phyloP scores from a whole-genome alignment of 352 stramenopile genomes.

The Globisporangium iwayamae region DNA sequence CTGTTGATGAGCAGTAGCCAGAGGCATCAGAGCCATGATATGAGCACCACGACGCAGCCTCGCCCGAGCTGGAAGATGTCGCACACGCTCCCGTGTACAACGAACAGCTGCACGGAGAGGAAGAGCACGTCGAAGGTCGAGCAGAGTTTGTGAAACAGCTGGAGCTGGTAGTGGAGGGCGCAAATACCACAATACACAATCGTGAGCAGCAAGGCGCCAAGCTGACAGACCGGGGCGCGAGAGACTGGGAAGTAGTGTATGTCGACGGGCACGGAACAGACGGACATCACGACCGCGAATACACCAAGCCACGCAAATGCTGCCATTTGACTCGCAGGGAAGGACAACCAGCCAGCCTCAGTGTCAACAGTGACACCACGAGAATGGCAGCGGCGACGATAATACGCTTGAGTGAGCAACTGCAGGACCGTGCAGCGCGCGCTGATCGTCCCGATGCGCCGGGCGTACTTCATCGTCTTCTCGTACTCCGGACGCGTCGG shows the following conservation, averaged over 20 bases:
- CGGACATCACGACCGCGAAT: neutral
- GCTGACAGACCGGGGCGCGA: neutral
- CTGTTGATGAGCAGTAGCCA: constrained; percentile 20
- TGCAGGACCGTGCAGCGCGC: neutral
- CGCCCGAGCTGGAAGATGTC: constrained; percentile 18
- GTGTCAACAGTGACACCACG: neutral
- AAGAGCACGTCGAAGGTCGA: constrained; percentile 29
- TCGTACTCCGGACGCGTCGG: neutral
- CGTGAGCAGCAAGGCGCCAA: constrained; percentile 1
- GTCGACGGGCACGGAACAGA: neutral
- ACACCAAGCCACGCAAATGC: neutral
- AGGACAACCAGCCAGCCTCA: neutral
- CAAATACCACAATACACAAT: neutral
- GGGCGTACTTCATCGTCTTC: constrained; percentile 11
- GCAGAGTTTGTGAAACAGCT: constrained; percentile 8
- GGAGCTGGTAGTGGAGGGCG: constrained; percentile 8
- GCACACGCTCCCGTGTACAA: constrained; percentile 17
- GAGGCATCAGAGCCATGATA: constrained; percentile 22
- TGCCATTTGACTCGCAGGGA: neutral
- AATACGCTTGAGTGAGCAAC: neutral
- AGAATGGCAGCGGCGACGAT: neutral
- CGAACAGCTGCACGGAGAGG: constrained; percentile 20
- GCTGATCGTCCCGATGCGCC: neutral
- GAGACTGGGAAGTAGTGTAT: neutral
- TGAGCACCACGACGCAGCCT: neutral